Evolutionary conservation across 2,329 filamentous ascomycete genomes (phyloP), one percentile per base, ranked within the genome.

Genomic region (Colletotrichum incanum): DNA sequence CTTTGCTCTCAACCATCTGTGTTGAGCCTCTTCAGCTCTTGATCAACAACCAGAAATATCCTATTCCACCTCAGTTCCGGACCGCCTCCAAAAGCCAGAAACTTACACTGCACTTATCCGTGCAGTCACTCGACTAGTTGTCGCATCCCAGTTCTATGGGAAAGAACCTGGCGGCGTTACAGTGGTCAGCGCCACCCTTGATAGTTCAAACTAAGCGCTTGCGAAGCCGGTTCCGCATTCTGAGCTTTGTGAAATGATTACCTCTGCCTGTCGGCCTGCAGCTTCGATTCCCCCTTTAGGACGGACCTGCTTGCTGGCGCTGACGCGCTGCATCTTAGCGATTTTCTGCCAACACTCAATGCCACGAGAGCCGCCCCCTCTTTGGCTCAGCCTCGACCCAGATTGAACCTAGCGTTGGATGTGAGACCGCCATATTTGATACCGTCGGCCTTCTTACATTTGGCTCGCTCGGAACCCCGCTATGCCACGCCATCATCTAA

Each of bases 161-260:
- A 45, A 31, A 39, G 31, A 45, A 64, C 3, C 26, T 45, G 37
- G 18, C 26, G 59, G 58, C 23, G 59, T n/a, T 28, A 8, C 39
- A 60, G 20, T 39, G 45, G 54, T 14, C 55, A 64, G 52, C 67
- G 66, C 66, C 70, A 72, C 45, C 62, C 23, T 55, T 34, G 28
- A 45, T 23, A 41, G 11, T 20, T 60, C 2, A 52, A 20, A 71
- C 9, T 54, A 54, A 60, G 49, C 52, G 37, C 66, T 23, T 23
- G 26, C 31, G 45, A 47, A 65, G 45, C 20, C 66, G 26, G 26
- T 23, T 59, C 34, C 45, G 9, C n/a, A 45, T 47, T 16, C 20
- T 64, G 6, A 26, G 61, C 20, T 61, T 50, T 56, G 14, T 5
- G 59, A 11, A 11, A 20, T 34, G 18, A 9, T 26, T 56, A 3